Base-by-base conservation (phyloP, 331 rosid genomes). In the Pyracantha coccinea region DNA sequence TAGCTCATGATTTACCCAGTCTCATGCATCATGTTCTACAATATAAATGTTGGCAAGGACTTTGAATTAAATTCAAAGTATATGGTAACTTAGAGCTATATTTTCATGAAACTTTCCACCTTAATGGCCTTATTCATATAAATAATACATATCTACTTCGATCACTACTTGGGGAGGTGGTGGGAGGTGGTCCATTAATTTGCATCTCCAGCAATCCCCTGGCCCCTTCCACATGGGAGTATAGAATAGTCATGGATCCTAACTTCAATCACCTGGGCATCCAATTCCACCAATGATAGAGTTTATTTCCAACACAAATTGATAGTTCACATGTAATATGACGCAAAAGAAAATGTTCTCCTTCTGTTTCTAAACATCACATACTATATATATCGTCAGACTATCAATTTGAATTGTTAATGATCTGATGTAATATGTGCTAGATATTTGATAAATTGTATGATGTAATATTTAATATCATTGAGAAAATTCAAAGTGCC, bases 121-220 rank as follows among this genome's bases (percentile, higher is more conserved):
- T 11, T 41, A 17, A 52, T 52, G 21, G 21, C 58, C 58, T 17
- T 52, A 52, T 4, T 15, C 9, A 6, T 5, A 52, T 17, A 52
- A 8, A n/a, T 16, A 12, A 3, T 4, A 12, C 15, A n/a, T 19
- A 38, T 38, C 44, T 38, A 38, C 44, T 38, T 38, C 44, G 44
- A 38, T 38, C 13, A 2, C 35, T 32, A 41, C 47, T 41, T 11
- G 47, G 15, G 38, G 50, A 35, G 35, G 12, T 41, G 59, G 25
- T 28, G 69, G 53, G 47, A 52, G 11, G 71, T 80, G 77, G 73
- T 75, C 77, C 73, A 52, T 69, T 41, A 41, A 11, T 41, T 27
- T 69, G 77, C 80, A 62, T 75, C 72, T 75, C 73, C 59, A 55
- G n/a, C 75, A 54, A 53, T 9, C 41, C 44, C 29, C 9, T 28